Evolutionary conservation across 2,329 filamentous ascomycete species (phyloP), one percentile per base, ranked within the genome.

Genomic region (Pseudocercospora vitis): DNA sequence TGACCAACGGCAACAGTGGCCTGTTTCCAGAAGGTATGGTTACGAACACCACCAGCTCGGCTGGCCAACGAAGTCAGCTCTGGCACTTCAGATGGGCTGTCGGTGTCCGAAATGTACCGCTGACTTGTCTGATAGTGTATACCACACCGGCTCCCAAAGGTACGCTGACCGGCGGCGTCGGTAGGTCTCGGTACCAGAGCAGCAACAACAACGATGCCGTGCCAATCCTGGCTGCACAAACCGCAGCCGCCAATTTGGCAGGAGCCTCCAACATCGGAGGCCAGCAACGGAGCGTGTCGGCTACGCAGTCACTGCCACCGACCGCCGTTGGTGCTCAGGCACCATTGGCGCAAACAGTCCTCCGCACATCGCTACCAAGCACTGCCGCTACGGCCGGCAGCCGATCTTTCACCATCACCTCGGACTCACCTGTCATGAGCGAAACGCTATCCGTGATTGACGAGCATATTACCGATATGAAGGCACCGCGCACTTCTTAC

Each of bases 361-460:
- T 63, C 12, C 61, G 63, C 23, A 57, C 59, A 18, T 63, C 63
- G 9, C 42, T 64, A n/a, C 55, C 61, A 8, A 46, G 50, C 14
- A 49, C 52, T 28, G 37, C 56, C 9, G 21, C 58, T 8, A 46
- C 48, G 4, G 45, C 37, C 28, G 52, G 28, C n/a, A n/a, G n/a
- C 8, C 52, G 58, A 14, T 55, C 39, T 19, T 56, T 56, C 46
- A 55, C 55, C 50, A 61, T 66, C 51, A 60, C 58, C 26, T 59
- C 57, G 8, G 65, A 66, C 56, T 70, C 66, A n/a, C 87, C 89
- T 8, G 91, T 96, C 46, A 87, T 97, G 77, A 91, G 91, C 69
- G 91, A 97, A 70, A 96, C 92, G 0, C 75, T 97, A 48, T 96
- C 91, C 66, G 92, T 97, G 54, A 97, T 97, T 65, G 87, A 97